Percentiles rank a stretch among this genome's conserved stretches.
These are phyloP conservation scores for Cystofilobasidium ferigula DNA, from an alignment of 768 basidiomycete genomes.

Conservation along the genomic window DNA sequence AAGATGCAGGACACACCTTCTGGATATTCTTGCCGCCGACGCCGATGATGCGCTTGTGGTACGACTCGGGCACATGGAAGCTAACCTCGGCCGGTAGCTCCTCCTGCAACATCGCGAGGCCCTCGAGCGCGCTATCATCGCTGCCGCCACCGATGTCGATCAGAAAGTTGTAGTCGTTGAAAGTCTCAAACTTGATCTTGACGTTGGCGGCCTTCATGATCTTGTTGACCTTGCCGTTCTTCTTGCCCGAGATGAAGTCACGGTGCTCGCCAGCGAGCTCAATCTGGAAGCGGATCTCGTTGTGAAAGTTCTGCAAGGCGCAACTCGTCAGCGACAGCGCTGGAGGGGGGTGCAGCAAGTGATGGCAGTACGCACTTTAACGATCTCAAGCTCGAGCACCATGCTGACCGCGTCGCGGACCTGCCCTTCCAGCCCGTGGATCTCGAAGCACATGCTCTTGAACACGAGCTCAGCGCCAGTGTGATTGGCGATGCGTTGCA, in stretches of 20 bases:
- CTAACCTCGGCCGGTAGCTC: slow-evolving; percentile 97
- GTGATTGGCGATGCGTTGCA: slow-evolving; percentile 73
- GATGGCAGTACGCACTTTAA: slow-evolving; percentile 53
- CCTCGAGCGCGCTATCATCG: slow-evolving; percentile 72
- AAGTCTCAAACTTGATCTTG: slow-evolving; percentile 98
- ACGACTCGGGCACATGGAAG: slow-evolving; percentile 95
- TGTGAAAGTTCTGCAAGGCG: slow-evolving; percentile 79
- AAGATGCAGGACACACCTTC: slow-evolving; percentile 15
- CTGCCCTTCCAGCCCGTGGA: slow-evolving; percentile 86
- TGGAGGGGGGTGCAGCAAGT: not conserved
- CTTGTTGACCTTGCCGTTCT: slow-evolving; percentile 99
- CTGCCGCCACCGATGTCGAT: slow-evolving; percentile 63
- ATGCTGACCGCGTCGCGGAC: slow-evolving; percentile 72
- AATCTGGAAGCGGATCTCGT: slow-evolving; percentile 95
- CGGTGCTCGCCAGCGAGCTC: slow-evolving; percentile 95
- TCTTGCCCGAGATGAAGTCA: slow-evolving; percentile 97
- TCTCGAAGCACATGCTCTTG: slow-evolving; percentile 94
- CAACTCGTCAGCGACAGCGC: not conserved
- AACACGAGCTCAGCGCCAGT: slow-evolving; percentile 92
- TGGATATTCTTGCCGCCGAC: slow-evolving; percentile 97
- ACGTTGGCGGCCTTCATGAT: slow-evolving; percentile 96
- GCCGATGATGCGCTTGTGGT: slow-evolving; percentile 98
- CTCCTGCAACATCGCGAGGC: slow-evolving; percentile 80
- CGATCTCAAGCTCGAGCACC: slow-evolving; percentile 79
- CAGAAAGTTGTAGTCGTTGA: slow-evolving; percentile 52